Evolutionary conservation across 2,329 filamentous ascomycete species (phyloP).

Genomic region (Botrytis aclada): DNA sequence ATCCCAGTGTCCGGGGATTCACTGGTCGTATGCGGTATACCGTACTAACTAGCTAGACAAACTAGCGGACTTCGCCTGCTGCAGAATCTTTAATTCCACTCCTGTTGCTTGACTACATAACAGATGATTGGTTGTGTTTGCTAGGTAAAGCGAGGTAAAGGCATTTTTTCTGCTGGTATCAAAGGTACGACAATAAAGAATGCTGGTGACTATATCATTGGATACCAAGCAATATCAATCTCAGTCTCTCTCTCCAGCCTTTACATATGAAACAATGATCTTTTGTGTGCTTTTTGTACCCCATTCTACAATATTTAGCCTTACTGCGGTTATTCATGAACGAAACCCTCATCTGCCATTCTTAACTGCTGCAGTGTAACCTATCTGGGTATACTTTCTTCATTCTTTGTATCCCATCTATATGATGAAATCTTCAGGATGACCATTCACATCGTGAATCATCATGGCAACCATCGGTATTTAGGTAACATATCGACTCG

Average conservation of each 20-base stretch:
- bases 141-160: not conserved
- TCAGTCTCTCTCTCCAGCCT: not conserved
- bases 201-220: not conserved
- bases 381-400: not conserved
- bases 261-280: not conserved
- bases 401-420: not conserved
- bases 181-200: not conserved
- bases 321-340: not conserved
- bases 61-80: slow-evolving; percentile 9
- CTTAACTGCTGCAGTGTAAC: not conserved
- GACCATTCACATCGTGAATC: not conserved
- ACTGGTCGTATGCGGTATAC: not conserved
- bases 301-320: not conserved
- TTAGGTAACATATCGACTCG: not conserved
- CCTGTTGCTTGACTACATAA: not conserved
- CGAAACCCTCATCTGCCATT: not conserved
- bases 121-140: not conserved
- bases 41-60: not conserved
- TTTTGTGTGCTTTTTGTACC: not conserved
- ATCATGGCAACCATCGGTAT: not conserved
- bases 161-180: not conserved
- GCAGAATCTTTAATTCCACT: not conserved
- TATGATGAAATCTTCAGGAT: not conserved
- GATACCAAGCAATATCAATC: not conserved
- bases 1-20: not conserved